Conservation (phyloP, 2,329 filamentous ascomycete genomes). For the Fusarium multiceps region DNA sequence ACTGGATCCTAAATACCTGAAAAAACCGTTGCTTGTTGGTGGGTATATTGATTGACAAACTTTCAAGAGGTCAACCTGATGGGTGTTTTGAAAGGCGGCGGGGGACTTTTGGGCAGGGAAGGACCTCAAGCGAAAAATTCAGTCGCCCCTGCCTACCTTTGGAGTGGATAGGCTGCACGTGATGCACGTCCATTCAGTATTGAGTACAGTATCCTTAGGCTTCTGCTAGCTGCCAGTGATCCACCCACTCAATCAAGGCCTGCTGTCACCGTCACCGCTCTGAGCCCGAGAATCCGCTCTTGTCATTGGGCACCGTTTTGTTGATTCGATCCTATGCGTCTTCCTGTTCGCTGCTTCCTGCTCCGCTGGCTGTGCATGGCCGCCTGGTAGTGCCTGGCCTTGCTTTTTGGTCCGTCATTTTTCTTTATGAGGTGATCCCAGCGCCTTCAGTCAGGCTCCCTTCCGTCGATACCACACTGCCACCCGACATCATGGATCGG, state of each 20-base stretch:
- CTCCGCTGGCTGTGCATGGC: slow-evolving; percentile 22
- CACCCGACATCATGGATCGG: slow-evolving; percentile 23
- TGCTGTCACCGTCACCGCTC: slow-evolving; percentile 44
- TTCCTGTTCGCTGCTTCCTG: slow-evolving; percentile 26
- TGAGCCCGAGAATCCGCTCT: slow-evolving; percentile 37
- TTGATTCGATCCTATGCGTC: slow-evolving; percentile 18
- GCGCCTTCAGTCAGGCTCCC: slow-evolving; percentile 4
- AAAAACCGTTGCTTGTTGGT: slow-evolving; percentile 45
- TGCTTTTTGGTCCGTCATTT: slow-evolving; percentile 6
- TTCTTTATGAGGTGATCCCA: slow-evolving; percentile 13
- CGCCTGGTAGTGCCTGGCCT: slow-evolving; percentile 33
- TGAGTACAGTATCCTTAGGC: background rate
- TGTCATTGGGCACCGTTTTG: slow-evolving; percentile 37
- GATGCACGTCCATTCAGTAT: slow-evolving; percentile 43
- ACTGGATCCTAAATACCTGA: slow-evolving; percentile 42
- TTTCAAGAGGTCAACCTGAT: slow-evolving; percentile 51
- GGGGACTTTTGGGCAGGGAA: slow-evolving; percentile 54
- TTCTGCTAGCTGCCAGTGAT: slow-evolving; percentile 20
- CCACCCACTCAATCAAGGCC: slow-evolving; percentile 23
- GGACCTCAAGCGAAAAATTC: slow-evolving; percentile 58
- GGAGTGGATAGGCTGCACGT: slow-evolving; percentile 50
- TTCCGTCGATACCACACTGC: slow-evolving; percentile 12
- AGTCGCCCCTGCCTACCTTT: slow-evolving; percentile 47
- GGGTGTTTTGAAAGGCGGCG: slow-evolving; percentile 57
- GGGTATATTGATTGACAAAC: slow-evolving; percentile 51